A percentile compares a stretch with the other conserved stretches of the same genome.
These are phyloP conservation scores for Colletotrichum liaoningense DNA, from an alignment of 2,329 filamentous ascomycete genomes.

Conservation along the genomic window DNA sequence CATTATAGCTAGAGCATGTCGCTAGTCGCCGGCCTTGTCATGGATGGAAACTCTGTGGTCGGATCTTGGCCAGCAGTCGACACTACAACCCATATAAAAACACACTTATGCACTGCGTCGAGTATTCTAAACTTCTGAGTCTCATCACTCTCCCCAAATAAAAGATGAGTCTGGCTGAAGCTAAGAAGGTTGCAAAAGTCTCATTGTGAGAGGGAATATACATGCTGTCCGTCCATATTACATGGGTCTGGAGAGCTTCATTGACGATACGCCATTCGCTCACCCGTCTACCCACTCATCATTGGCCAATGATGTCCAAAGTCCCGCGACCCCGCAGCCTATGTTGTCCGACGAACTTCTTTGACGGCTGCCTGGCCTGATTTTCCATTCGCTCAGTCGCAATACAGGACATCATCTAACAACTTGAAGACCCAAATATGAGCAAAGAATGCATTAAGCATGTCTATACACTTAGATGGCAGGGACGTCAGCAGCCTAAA, in stretches of 20 bases:
- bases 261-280: not conserved
- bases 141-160: too few relatives aligned
- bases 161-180: too few relatives aligned
- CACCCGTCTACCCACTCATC: not conserved
- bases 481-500: not conserved
- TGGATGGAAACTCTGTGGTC: too few relatives aligned
- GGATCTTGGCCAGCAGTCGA: too few relatives aligned
- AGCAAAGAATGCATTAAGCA: not conserved
- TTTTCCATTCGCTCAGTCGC: not conserved
- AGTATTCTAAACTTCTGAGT: too few relatives aligned
- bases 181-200: too few relatives aligned
- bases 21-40: too few relatives aligned
- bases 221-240: not conserved
- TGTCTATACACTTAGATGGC: not conserved
- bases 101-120: too few relatives aligned
- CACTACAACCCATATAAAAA: too few relatives aligned
- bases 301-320: not conserved
- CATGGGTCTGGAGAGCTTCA: not conserved
- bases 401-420: not conserved
- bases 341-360: not conserved
- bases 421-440: not conserved
- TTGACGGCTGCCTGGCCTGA: not conserved
- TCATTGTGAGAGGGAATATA: too few relatives aligned
- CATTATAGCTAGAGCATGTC: too few relatives aligned
- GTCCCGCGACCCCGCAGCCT: not conserved